phyloP scores from a whole-genome alignment of 2,329 filamentous ascomycete genomes.

The Corniculantispora saksenae region DNA sequence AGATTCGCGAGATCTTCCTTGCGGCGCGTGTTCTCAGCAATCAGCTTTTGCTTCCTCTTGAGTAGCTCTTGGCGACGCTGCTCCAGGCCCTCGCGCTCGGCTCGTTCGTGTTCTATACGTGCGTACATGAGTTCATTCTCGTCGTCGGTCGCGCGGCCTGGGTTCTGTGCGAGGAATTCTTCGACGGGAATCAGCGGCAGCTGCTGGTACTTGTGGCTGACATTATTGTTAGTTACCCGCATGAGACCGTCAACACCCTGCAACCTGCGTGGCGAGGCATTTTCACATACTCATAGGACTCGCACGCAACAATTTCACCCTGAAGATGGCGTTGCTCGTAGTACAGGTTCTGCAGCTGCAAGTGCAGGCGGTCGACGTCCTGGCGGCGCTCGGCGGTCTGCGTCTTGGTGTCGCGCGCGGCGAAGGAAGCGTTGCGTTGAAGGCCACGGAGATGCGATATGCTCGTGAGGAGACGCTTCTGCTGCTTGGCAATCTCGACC shows the following conservation, averaged over 20 bases:
- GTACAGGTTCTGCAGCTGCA: constrained; percentile 92
- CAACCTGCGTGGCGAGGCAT: not conserved
- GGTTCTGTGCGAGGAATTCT: constrained; percentile 75
- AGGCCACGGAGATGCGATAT: constrained; percentile 79
- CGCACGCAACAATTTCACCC: constrained; percentile 86
- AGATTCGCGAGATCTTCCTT: constrained; percentile 91
- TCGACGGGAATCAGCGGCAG: constrained; percentile 82
- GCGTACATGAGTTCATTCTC: constrained; percentile 85
- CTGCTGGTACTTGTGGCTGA: constrained; percentile 81
- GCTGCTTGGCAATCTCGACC: constrained; percentile 68
- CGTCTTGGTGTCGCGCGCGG: constrained; percentile 81
- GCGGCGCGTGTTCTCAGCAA: constrained; percentile 79
- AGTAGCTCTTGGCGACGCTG: constrained; percentile 77
- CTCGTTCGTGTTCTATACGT: constrained; percentile 86
- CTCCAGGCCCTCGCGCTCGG: constrained; percentile 81
- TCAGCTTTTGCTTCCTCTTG: constrained; percentile 64
- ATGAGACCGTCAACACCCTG: not conserved
- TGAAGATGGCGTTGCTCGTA: constrained; percentile 92
- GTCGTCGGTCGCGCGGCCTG: constrained; percentile 70
- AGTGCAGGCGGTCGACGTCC: constrained; percentile 86
- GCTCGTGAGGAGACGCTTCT: constrained; percentile 78
- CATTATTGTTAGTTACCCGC: constrained; percentile 12
- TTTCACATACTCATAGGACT: constrained; percentile 78
- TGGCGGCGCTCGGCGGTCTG: constrained; percentile 83
- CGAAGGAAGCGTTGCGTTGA: constrained; percentile 79